Base-by-base conservation (phyloP, 257 asterid genomes). In the Fraxinus americana region DNA sequence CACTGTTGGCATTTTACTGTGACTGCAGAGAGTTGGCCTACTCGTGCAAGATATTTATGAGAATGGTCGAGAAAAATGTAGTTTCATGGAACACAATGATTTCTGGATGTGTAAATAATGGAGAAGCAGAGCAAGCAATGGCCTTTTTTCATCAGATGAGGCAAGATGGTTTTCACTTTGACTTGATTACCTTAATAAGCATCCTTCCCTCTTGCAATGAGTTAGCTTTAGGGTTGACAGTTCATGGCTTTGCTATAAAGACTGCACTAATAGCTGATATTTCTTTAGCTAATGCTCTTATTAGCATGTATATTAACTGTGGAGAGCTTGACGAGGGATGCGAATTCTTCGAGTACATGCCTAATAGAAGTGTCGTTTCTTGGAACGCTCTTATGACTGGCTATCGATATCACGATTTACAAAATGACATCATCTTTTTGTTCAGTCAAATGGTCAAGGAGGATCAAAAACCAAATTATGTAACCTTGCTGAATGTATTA, bases 321-420 rank as follows among this genome's bases (percentile, higher is more conserved):
- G 86, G 89, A 85, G 87, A 87, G 68, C 80, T 86, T 63, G 77
- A 78, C 29, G 70, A 86, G 1, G 93, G 88, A 34, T 52, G 76
- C 70, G 70, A 77, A 16, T 79, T 85, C 38, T 91, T 91, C 25
- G 74, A 85, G 52, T 85, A 76, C 45, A 89, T 91, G 87, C 79
- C 83, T 14, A 38, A 50, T 36, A 89, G 69, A 79, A 85, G 34
- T 34, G 86, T 86, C 59, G 86, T 91, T 78, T 89, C 96, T 50
- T 91, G 96, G 93, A 91, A 89, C 79, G 91, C 92, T 50, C 85
- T 89, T 81, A 72, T 89, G 68, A 87, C 92, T 0, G 96, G 93
- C 73, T 89, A 76, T 73, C 86, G 90, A 48, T 29, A 43, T 68
- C 82, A 71, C 19, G 68, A 82, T 67, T 69, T 80, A 57, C 77